A percentile compares a stretch with the other conserved stretches of the same genome.
These are phyloP conservation scores for Saccharum spontaneum DNA, from an alignment of 176 grass and related monocot genomes.

Conservation along the genomic window DNA sequence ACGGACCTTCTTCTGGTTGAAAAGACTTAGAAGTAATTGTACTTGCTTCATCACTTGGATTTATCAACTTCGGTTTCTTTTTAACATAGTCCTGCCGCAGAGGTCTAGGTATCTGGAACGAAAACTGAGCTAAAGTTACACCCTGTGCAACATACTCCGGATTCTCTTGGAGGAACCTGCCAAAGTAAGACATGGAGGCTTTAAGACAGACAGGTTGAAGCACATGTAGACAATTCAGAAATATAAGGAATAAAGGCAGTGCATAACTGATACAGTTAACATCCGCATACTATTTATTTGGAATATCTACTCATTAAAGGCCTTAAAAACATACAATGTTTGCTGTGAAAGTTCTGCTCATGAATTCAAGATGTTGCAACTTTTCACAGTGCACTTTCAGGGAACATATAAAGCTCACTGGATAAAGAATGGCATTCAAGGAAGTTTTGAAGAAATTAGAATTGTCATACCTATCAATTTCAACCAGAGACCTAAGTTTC, in stretches of 20 bases:
- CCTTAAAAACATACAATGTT: conserved; percentile 1
- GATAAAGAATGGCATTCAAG: conserved; percentile 4
- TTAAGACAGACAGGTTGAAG: conserved; percentile 23
- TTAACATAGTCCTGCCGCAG: conserved; percentile 74
- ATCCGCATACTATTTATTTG: not conserved
- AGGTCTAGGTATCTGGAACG: conserved; percentile 75
- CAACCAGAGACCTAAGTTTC: conserved; percentile 74
- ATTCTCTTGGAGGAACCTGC: conserved; percentile 67
- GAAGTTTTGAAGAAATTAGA: not conserved
- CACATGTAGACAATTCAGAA: conserved; percentile 9
- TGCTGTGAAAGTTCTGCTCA: not conserved
- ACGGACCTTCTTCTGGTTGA: conserved; percentile 60
- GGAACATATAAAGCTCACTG: not conserved
- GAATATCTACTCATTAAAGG: conserved; percentile 19
- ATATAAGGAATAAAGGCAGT: not conserved
- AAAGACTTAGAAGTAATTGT: conserved; percentile 23
- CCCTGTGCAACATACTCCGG: conserved; percentile 56
- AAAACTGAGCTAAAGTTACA: conserved; percentile 67
- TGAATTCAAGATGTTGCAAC: not conserved
- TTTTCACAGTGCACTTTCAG: not conserved
- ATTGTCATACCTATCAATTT: conserved; percentile 59
- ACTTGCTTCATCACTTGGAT: conserved; percentile 44
- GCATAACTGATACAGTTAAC: conserved; percentile 1
- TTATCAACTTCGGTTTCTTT: conserved; percentile 46
- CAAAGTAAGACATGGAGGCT: conserved; percentile 27